A percentile compares a stretch with the other conserved stretches of the same genome.
phyloP scores from a whole-genome alignment of 1,284 basidiomycete genomes.

The Ustilago bromivora region DNA sequence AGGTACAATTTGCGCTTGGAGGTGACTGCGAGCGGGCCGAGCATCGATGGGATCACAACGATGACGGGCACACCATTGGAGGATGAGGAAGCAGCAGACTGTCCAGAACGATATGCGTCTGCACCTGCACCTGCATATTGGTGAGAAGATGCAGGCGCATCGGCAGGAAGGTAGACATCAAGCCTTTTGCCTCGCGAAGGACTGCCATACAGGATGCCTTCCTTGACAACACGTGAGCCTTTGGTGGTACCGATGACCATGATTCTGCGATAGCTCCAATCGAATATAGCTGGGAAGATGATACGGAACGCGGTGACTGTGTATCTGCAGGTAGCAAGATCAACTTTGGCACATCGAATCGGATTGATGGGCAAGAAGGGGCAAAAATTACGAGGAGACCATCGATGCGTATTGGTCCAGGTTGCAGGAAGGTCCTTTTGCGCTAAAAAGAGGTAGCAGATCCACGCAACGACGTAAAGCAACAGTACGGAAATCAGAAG shows the following conservation, averaged over 20 bases:
- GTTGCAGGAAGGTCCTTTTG: constrained; percentile 63
- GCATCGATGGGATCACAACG: constrained; percentile 68
- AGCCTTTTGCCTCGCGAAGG: constrained; percentile 52
- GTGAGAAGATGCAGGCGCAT: constrained; percentile 10
- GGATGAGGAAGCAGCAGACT: not conserved
- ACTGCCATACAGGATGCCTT: constrained; percentile 65
- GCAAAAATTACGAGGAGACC: constrained; percentile 29
- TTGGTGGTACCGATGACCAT: constrained; percentile 67
- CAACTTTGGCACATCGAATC: constrained; percentile 63
- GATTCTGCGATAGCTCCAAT: constrained; percentile 64
- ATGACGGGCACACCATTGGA: constrained; percentile 64
- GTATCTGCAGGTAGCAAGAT: constrained; percentile 57
- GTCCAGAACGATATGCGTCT: not conserved
- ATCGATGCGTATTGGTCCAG: constrained; percentile 26
- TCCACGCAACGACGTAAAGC: constrained; percentile 68
- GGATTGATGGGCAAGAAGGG: constrained; percentile 67
- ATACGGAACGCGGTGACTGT: constrained; percentile 53
- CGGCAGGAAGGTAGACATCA: constrained; percentile 64
- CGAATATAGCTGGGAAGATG: constrained; percentile 61
- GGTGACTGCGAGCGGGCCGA: constrained; percentile 56
- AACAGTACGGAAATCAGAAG: constrained; percentile 60
- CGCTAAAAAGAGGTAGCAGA: constrained; percentile 66
- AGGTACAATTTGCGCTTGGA: constrained; percentile 62
- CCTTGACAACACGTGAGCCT: constrained; percentile 58
- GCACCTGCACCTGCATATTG: constrained; percentile 1